A percentile compares a stretch with the other conserved stretches of the same genome.
Evolutionary conservation across 257 asterid genomes (phyloP).

Genomic region (Gentiana straminea): DNA sequence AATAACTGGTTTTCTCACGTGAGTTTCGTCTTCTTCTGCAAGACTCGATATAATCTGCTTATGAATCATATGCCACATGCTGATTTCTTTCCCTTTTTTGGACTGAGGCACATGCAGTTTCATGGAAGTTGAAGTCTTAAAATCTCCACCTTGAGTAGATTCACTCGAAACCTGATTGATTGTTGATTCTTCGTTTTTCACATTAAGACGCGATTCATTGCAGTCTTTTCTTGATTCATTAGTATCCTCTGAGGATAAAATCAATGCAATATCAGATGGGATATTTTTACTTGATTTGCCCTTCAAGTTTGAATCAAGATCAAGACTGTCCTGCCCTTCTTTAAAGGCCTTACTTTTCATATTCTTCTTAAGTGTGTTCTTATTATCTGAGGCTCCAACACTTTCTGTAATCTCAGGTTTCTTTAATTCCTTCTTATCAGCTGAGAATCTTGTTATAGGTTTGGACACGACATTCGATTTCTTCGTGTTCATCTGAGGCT

Average conservation of each 20-base stretch:
- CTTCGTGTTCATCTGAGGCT: constrained; percentile 25
- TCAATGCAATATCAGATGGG: constrained; percentile 8
- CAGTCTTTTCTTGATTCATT: constrained; percentile 19
- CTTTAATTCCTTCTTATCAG: constrained; percentile 17
- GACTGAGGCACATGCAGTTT: background rate
- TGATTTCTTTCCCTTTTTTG: constrained; percentile 16
- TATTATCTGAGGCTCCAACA: constrained; percentile 8
- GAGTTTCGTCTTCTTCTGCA: constrained; percentile 14
- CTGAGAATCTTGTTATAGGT: constrained; percentile 12
- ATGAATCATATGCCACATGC: constrained; percentile 36
- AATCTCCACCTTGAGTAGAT: constrained; percentile 16
- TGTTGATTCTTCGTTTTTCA: constrained; percentile 8
- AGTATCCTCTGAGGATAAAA: constrained; percentile 8
- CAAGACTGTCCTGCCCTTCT: background rate
- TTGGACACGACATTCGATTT: constrained; percentile 16
- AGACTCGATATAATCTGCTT: constrained; percentile 22
- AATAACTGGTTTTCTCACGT: constrained; percentile 4
- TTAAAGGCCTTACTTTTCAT: too few species aligned
- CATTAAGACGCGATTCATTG: constrained; percentile 3
- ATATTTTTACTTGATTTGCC: constrained; percentile 9
- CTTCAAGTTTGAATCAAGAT: constrained; percentile 2
- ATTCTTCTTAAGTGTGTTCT: too few species aligned
- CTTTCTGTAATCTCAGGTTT: constrained; percentile 12
- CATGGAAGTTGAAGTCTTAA: constrained; percentile 1
- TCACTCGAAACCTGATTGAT: constrained; percentile 11